phyloP scores from a whole-genome alignment of 257 asterid genomes.

The Gynochthodes officinalis region DNA sequence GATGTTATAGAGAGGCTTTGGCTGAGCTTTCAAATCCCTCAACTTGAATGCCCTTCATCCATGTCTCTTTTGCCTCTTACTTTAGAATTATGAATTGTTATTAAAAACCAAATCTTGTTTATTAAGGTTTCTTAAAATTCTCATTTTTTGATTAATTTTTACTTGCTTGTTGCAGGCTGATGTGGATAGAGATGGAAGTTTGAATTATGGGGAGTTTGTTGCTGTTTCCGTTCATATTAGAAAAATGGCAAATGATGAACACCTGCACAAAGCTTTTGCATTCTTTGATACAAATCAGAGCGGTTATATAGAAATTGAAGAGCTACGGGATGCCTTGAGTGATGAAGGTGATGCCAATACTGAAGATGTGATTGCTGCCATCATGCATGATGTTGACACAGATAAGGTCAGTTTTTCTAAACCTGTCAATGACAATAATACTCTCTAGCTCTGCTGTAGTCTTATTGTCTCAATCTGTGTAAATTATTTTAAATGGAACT shows the following conservation, averaged over 20 bases:
- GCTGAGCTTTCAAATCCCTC: not conserved
- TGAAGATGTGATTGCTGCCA: slow-evolving; percentile 63
- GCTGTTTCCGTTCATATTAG: slow-evolving; percentile 70
- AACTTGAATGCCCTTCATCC: not conserved
- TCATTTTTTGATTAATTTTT: not conserved
- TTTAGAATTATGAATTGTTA: not conserved
- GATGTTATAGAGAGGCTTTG: not conserved
- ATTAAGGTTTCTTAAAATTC: not conserved
- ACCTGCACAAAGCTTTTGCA: slow-evolving; percentile 68
- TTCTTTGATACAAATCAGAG: slow-evolving; percentile 60
- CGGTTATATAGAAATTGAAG: slow-evolving; percentile 70
- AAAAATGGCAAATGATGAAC: slow-evolving; percentile 81
- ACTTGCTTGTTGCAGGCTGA: slow-evolving; percentile 53
- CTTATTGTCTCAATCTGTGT: not conserved
- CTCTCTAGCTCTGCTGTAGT: not conserved
- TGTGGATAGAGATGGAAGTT: slow-evolving; percentile 61
- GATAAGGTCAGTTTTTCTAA: slow-evolving; percentile 50
- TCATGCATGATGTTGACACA: slow-evolving; percentile 83
- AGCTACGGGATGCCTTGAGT: slow-evolving; percentile 60
- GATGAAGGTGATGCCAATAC: slow-evolving; percentile 51
- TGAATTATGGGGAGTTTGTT: slow-evolving; percentile 65
- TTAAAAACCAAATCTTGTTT: not conserved
- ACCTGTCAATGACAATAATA: not conserved
- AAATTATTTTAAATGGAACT: not conserved
- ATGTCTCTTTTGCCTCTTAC: slow-evolving; percentile 1